phyloP scores from a whole-genome alignment of 2,329 filamentous ascomycete species.

The Tolypocladium ophioglossoides region DNA sequence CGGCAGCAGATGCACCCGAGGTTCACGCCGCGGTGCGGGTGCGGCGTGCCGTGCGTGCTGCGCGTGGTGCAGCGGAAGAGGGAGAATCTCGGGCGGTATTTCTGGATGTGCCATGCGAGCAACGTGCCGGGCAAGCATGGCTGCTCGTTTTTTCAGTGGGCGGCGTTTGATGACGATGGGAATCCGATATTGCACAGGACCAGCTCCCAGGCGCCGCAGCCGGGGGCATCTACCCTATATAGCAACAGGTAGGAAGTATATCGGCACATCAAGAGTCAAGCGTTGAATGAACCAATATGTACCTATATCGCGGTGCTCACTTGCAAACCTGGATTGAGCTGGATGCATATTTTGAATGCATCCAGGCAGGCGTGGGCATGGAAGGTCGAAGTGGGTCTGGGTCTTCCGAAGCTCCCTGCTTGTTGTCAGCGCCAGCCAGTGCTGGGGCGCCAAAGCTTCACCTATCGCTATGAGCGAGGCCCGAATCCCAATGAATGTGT shows the following conservation, averaged over 20 bases:
- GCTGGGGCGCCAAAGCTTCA: no score
- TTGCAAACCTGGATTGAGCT: no score
- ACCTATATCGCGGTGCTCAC: background rate
- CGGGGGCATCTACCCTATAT: slow-evolving; percentile 17
- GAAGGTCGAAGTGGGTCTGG: no score
- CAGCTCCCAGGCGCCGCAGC: slow-evolving; percentile 38
- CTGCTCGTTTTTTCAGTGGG: slow-evolving; percentile 78
- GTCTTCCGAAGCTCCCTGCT: no score
- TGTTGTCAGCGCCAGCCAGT: no score
- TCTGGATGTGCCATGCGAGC: slow-evolving; percentile 85
- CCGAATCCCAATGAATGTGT: no score
- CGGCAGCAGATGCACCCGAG: slow-evolving; percentile 65
- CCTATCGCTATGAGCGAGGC: no score
- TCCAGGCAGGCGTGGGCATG: no score
- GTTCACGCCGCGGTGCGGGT: slow-evolving; percentile 68
- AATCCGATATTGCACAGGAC: slow-evolving; percentile 38
- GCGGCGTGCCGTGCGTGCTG: slow-evolving; percentile 56
- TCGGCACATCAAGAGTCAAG: no score
- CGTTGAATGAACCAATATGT: no score
- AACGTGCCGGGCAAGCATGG: slow-evolving; percentile 58
- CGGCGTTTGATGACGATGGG: slow-evolving; percentile 76
- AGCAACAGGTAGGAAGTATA: background rate
- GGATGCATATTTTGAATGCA: no score
- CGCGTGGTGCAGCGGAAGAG: slow-evolving; percentile 71
- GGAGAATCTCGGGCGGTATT: slow-evolving; percentile 70